Conservation (phyloP, 768 basidiomycete species). For the Termitomyces heimii region DNA sequence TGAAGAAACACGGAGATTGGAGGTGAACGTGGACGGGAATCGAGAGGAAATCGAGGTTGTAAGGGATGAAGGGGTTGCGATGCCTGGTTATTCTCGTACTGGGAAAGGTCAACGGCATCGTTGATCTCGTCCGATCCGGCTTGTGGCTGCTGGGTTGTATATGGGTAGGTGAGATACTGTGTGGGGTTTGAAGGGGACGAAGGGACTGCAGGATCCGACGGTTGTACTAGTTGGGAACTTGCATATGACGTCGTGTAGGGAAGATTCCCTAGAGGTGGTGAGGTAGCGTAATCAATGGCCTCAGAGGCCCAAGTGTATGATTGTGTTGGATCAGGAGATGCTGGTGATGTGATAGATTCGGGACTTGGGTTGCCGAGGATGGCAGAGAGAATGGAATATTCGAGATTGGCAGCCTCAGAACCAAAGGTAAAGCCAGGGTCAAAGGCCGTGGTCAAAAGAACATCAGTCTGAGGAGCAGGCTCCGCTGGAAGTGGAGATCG, state of each 20-base stretch:
- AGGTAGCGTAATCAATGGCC: slow-evolving; percentile 30
- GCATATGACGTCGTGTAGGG: slow-evolving; percentile 27
- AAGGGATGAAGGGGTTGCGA: slow-evolving; percentile 33
- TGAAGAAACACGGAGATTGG: slow-evolving; percentile 28
- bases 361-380: slow-evolving; percentile 80
- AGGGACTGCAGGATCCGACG: slow-evolving; percentile 26
- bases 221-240: slow-evolving; percentile 31
- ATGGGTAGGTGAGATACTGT: slow-evolving; percentile 43
- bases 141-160: slow-evolving; percentile 26
- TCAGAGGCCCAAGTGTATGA: slow-evolving; percentile 41
- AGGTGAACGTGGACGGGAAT: slow-evolving; percentile 34
- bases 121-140: slow-evolving; percentile 29
- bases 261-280: slow-evolving; percentile 24
- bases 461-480: slow-evolving; percentile 47
- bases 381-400: slow-evolving; percentile 90
- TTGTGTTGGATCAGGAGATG: slow-evolving; percentile 28
- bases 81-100: slow-evolving; percentile 22
- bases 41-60: slow-evolving; percentile 49
- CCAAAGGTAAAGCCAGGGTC: slow-evolving; percentile 66
- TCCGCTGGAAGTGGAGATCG: slow-evolving; percentile 31
- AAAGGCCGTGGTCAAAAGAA: slow-evolving; percentile 56
- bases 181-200: slow-evolving; percentile 29
- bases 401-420: slow-evolving; percentile 88
- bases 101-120: slow-evolving; percentile 28
- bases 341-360: slow-evolving; percentile 36